A percentile compares a stretch with the other conserved stretches of the same genome.
Evolutionary conservation across 2,329 filamentous ascomycete species (phyloP).

Genomic region (Trichoderma endophyticum): DNA sequence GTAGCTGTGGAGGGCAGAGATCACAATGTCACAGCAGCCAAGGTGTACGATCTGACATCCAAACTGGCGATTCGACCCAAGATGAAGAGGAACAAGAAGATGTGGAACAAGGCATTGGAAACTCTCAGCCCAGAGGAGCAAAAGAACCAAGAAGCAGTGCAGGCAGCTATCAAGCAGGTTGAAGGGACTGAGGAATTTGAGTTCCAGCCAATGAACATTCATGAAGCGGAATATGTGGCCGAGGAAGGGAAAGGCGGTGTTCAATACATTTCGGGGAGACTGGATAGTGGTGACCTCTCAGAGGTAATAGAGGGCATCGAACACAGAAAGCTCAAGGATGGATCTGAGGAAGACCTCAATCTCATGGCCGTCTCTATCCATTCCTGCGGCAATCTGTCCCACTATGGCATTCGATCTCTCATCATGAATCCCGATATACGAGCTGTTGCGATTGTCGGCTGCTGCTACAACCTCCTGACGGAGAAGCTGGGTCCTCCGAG

Average conservation of each 20-base stretch:
- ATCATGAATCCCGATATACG: slow-evolving; percentile 78
- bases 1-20: slow-evolving; percentile 87
- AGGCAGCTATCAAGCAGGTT: slow-evolving; percentile 34
- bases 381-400: slow-evolving; percentile 95
- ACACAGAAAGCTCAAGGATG: slow-evolving; percentile 20
- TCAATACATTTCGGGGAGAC: slow-evolving; percentile 71
- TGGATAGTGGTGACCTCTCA: slow-evolving; percentile 69
- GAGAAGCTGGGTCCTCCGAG: slow-evolving; percentile 84
- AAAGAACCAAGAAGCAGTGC: slow-evolving; percentile 41
- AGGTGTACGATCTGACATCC: slow-evolving; percentile 77
- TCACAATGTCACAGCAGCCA: slow-evolving; percentile 82
- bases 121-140: slow-evolving; percentile 29
- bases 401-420: slow-evolving; percentile 86
- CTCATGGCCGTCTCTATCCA: slow-evolving; percentile 93
- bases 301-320: slow-evolving; percentile 64
- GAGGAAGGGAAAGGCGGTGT: slow-evolving; percentile 66
- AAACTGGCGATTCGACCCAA: slow-evolving; percentile 70
- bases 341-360: slow-evolving; percentile 38
- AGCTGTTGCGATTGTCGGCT: slow-evolving; percentile 93
- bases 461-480: slow-evolving; percentile 95
- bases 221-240: slow-evolving; percentile 50
- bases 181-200: slow-evolving; percentile 36
- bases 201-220: slow-evolving; percentile 49
- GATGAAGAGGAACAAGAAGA: slow-evolving; percentile 79
- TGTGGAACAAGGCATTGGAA: slow-evolving; percentile 57